phyloP scores from a whole-genome alignment of 2,329 filamentous ascomycete species.

The Fusarium penzigii region DNA sequence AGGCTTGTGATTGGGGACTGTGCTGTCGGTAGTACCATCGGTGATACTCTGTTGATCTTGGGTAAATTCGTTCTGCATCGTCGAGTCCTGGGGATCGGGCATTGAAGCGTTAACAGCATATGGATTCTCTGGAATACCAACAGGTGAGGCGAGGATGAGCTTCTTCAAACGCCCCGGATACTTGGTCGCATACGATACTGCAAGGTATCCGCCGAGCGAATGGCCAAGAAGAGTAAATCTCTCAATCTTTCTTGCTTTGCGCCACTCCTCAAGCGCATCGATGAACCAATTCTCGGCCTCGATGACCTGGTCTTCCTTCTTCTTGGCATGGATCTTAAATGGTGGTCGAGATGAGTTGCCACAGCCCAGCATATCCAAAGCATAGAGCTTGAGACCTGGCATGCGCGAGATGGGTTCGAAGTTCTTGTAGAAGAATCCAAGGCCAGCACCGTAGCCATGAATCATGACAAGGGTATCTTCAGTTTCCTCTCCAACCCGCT shows the following conservation, averaged over 20 bases:
- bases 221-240: constrained; percentile 93
- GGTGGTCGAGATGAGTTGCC: constrained; percentile 81
- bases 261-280: constrained; percentile 95
- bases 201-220: constrained; percentile 91
- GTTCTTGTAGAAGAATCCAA: constrained; percentile 99
- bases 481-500: constrained; percentile 74
- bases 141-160: constrained; percentile 90
- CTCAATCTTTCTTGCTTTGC: constrained; percentile 83
- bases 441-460: constrained; percentile 92
- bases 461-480: constrained; percentile 93
- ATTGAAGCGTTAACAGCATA: constrained; percentile 81
- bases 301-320: constrained; percentile 73
- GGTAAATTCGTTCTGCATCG: constrained; percentile 74
- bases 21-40: constrained; percentile 31
- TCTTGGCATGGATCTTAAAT: constrained; percentile 84
- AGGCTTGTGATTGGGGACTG: constrained; percentile 38
- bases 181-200: constrained; percentile 92
- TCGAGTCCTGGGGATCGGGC: constrained; percentile 74
- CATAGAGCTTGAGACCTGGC: constrained; percentile 84
- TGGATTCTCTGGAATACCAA: constrained; percentile 92
- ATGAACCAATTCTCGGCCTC: constrained; percentile 97
- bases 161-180: constrained; percentile 96
- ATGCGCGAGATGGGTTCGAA: constrained; percentile 83
- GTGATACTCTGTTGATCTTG: constrained; percentile 66
- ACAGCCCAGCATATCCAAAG: constrained; percentile 94